phyloP scores from a whole-genome alignment of 2,329 filamentous ascomycete genomes.

The Aureobasidium uvarum region DNA sequence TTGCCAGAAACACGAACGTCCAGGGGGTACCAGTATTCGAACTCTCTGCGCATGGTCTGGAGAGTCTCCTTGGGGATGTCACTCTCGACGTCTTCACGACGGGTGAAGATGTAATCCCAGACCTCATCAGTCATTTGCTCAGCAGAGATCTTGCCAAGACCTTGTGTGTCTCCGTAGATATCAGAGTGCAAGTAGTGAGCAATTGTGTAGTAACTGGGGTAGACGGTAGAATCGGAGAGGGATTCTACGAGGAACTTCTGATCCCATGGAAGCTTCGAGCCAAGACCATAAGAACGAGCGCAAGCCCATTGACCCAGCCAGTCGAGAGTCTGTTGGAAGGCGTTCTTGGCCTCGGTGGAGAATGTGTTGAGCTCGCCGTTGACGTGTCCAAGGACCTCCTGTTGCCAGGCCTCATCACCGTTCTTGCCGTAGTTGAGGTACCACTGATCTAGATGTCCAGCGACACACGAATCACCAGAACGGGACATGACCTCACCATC shows the following conservation, averaged over 20 bases:
- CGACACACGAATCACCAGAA: slow-evolving; percentile 89
- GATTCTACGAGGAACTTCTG: slow-evolving; percentile 85
- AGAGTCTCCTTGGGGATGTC: slow-evolving; percentile 73
- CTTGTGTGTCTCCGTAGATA: slow-evolving; percentile 74
- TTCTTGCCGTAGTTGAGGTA: slow-evolving; percentile 91
- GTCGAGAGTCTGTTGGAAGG: slow-evolving; percentile 77
- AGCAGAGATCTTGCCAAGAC: slow-evolving; percentile 65
- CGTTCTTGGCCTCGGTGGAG: slow-evolving; percentile 56
- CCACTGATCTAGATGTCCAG: slow-evolving; percentile 93
- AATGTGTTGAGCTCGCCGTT: slow-evolving; percentile 75
- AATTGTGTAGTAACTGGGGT: slow-evolving; percentile 71
- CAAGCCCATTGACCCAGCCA: slow-evolving; percentile 98
- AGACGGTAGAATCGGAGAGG: slow-evolving; percentile 88
- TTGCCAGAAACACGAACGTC: slow-evolving; percentile 88
- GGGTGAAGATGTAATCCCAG: slow-evolving; percentile 93
- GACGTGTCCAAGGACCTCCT: slow-evolving; percentile 70
- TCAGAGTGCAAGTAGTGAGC: slow-evolving; percentile 67
- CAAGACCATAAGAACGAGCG: slow-evolving; percentile 84
- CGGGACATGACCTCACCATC: slow-evolving; percentile 85
- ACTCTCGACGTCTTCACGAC: slow-evolving; percentile 66
- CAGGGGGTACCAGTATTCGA: slow-evolving; percentile 95
- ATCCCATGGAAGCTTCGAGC: slow-evolving; percentile 94
- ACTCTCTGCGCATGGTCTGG: slow-evolving; percentile 80
- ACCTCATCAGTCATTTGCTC: slow-evolving; percentile 93
- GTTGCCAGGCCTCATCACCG: slow-evolving; percentile 74